Conservation (phyloP, 2,329 filamentous ascomycete species). For the Didymella pinodella region DNA sequence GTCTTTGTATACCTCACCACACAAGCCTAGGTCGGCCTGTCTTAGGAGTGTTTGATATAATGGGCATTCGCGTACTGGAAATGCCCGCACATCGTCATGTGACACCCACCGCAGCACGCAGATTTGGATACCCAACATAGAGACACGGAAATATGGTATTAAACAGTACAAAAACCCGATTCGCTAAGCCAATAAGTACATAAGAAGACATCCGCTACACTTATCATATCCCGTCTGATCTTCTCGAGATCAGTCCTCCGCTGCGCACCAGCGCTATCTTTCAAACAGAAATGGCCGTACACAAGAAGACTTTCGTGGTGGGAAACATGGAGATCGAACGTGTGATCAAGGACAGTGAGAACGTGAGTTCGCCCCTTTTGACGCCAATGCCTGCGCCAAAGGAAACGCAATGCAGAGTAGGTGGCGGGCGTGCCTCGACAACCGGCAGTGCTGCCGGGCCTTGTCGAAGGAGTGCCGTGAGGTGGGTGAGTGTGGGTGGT, state of each 20-base stretch:
- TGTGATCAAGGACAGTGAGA: slow-evolving; percentile 30
- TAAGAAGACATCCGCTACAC: slow-evolving; percentile 12
- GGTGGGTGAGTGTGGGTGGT: neutral
- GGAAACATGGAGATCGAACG: slow-evolving; percentile 8
- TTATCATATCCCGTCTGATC: neutral
- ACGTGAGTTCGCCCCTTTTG: slow-evolving; percentile 13
- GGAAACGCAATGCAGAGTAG: slow-evolving; percentile 2
- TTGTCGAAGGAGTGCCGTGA: neutral
- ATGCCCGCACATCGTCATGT: neutral
- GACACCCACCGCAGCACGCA: neutral
- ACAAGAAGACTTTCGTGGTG: slow-evolving; percentile 24
- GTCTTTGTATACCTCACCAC: no score
- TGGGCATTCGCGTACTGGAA: no score
- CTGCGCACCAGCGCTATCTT: slow-evolving; percentile 14
- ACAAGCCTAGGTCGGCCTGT: no score
- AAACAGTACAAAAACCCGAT: slow-evolving; percentile 9
- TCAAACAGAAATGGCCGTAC: slow-evolving; percentile 17
- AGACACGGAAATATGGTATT: slow-evolving; percentile 17
- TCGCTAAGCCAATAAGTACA: slow-evolving; percentile 17
- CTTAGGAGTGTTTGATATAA: no score
- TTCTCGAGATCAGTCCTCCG: slow-evolving; percentile 3
- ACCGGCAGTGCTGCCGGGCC: neutral
- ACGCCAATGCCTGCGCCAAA: slow-evolving; percentile 28
- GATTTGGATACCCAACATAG: neutral
- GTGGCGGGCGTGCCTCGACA: neutral